phyloP scores from a whole-genome alignment of 2,329 filamentous ascomycete species.

The Penicillium expansum region DNA sequence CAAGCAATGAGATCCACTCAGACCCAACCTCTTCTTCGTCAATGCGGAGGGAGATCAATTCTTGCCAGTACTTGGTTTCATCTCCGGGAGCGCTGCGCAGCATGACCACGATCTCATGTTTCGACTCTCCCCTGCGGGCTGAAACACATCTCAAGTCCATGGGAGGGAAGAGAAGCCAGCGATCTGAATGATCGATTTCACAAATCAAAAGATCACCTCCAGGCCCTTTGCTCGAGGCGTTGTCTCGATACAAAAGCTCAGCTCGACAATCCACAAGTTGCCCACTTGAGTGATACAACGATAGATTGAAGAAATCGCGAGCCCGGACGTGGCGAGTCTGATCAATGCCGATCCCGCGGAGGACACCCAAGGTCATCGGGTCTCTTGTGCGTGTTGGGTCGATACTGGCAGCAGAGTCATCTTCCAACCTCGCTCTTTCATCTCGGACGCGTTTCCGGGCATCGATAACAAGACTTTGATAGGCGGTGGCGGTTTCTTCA shows the following conservation, averaged over 20 bases:
- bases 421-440: conserved; percentile 70
- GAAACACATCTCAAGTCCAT: conserved; percentile 72
- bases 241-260: conserved; percentile 82
- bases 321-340: conserved; percentile 78
- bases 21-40: conserved; percentile 72
- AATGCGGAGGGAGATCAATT: conserved; percentile 73
- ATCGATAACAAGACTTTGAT: conserved; percentile 71
- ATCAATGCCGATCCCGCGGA: conserved; percentile 70
- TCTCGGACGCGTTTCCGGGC: conserved; percentile 72
- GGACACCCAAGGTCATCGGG: conserved; percentile 69
- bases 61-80: conserved; percentile 69
- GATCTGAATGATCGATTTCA: conserved; percentile 73
- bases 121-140: conserved; percentile 70
- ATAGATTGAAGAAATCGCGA: conserved; percentile 84
- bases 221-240: conserved; percentile 62
- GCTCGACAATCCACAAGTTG: conserved; percentile 86
- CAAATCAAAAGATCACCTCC: conserved; percentile 87
- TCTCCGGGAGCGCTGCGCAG: conserved; percentile 65
- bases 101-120: conserved; percentile 79
- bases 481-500: conserved; percentile 59
- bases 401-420: conserved; percentile 81
- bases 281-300: conserved; percentile 81
- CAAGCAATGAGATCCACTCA: conserved; percentile 89
- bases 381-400: conserved; percentile 79
- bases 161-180: conserved; percentile 90